Conservation (phyloP, 2,329 filamentous ascomycete species). For the Xylaria sp. region DNA sequence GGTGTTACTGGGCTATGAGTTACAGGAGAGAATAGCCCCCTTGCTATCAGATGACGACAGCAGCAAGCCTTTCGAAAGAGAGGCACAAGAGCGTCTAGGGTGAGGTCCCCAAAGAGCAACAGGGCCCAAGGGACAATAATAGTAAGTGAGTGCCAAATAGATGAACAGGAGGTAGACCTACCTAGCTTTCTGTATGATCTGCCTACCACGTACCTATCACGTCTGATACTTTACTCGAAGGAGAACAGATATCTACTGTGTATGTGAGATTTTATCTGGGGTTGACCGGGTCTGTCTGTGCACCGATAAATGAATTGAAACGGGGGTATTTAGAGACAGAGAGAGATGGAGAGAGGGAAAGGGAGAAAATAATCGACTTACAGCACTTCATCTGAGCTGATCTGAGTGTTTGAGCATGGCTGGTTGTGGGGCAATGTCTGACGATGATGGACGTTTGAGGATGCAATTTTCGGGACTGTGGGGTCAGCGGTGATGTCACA, state of each 20-base stretch:
- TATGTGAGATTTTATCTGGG: too few relatives aligned
- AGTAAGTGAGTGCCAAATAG: neutral
- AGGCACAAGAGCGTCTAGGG: neutral
- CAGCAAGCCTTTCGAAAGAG: constrained; percentile 14
- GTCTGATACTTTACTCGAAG: neutral
- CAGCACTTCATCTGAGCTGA: neutral
- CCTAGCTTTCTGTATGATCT: neutral
- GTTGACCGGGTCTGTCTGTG: too few relatives aligned
- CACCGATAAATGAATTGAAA: too few relatives aligned
- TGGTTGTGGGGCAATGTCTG: constrained; percentile 24
- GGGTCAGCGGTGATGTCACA: constrained; percentile 39
- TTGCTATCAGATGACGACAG: constrained; percentile 20
- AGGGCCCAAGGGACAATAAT: neutral
- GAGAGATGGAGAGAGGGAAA: too few relatives aligned
- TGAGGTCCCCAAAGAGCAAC: neutral
- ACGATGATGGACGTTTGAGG: constrained; percentile 28
- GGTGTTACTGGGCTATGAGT: neutral
- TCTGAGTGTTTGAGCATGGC: neutral
- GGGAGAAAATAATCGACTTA: neutral
- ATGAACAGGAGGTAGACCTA: neutral
- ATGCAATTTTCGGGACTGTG: constrained; percentile 28
- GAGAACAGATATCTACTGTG: neutral
- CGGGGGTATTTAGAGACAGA: too few relatives aligned
- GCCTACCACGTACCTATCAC: neutral
- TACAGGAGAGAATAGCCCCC: neutral